Evolutionary conservation across 345 rosid genomes (phyloP), one percentile per base, ranked within the genome.

Genomic region (Durio zibethinus): DNA sequence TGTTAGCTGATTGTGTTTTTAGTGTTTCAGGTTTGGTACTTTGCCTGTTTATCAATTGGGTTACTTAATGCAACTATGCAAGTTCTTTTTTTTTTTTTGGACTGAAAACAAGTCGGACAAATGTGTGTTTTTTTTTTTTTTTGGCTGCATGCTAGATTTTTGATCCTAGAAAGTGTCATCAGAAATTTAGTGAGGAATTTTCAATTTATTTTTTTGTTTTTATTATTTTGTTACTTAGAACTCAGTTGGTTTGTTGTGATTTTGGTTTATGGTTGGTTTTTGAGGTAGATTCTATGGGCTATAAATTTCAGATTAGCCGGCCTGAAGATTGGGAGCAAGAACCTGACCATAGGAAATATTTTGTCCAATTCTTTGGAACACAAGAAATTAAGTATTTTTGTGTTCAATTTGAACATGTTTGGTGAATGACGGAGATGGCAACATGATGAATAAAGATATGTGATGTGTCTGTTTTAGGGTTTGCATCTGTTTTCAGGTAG

Each of bases 311-410:
- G 99, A 85, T 95, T 43, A 77, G 96, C 83, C 89, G 86, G 72
- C 94, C 97, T 62, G 96, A 95, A 84, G 97, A 95, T 68, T 93
- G 93, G 94, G 79, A 89, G 48, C 85, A 79, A 27, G 81, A 79
- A 40, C 91, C 92, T 33, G 99, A 95, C 78, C 93, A 94, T 45
- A 95, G 86, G 86, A 95, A 93, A 81, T 81, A 87, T 79, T 95
- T 95, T 82, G 99, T 95, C 76, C 84, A 85, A 59, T 95, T 92
- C 79, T 94, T 90, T 31, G 97, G 98, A 81, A 94, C 98, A 27
- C 76, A 86, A 79, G 97, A 94, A 86, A 93, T 94, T 94, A 82
- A 90, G 97, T 54, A 73, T 6, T n/a, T 54, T 33, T 42, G 10
- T 20, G 7, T 40, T 52, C 84, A 56, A 29, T 60, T 53, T 40